Evolutionary conservation across 176 grass and related monocot species (phyloP).

Genomic region (Oryza meridionalis): DNA sequence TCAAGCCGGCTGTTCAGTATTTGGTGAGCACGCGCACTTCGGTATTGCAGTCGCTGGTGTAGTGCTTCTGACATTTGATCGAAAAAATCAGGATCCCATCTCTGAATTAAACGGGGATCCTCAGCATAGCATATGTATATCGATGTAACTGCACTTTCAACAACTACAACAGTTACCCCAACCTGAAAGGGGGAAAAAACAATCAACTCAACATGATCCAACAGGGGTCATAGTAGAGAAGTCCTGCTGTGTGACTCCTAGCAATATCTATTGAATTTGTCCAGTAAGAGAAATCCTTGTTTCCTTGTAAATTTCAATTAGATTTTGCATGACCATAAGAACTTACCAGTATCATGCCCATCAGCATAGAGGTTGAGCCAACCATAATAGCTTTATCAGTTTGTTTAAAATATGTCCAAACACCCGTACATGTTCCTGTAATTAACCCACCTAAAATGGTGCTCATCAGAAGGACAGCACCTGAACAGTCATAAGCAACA

Average conservation of each 20-base stretch:
- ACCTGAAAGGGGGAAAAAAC: constrained; percentile 57
- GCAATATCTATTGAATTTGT: constrained; percentile 5
- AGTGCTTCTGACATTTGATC: constrained; percentile 71
- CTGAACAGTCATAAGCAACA: constrained; percentile 96
- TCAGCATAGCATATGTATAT: constrained; percentile 97
- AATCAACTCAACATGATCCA: neutral
- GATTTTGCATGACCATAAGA: neutral
- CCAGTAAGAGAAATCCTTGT: neutral
- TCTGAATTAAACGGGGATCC: constrained; percentile 86
- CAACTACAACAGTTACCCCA: constrained; percentile 83
- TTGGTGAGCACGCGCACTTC: constrained; percentile 74
- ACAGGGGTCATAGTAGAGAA: neutral
- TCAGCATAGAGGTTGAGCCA: constrained; percentile 82
- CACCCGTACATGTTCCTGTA: constrained; percentile 84
- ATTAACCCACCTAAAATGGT: constrained; percentile 87
- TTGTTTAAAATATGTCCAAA: constrained; percentile 92
- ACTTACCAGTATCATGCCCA: constrained; percentile 99
- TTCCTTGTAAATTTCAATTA: constrained; percentile 21
- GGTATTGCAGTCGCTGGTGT: constrained; percentile 83
- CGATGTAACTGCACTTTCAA: constrained; percentile 95
- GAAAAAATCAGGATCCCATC: constrained; percentile 93
- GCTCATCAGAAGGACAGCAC: constrained; percentile 94
- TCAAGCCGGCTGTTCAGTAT: constrained; percentile 72
- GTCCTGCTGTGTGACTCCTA: neutral
- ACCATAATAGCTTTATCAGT: constrained; percentile 90